These are phyloP conservation scores for Centella asiatica DNA, from an alignment of 129 eudicot species.

Conservation along the genomic window DNA sequence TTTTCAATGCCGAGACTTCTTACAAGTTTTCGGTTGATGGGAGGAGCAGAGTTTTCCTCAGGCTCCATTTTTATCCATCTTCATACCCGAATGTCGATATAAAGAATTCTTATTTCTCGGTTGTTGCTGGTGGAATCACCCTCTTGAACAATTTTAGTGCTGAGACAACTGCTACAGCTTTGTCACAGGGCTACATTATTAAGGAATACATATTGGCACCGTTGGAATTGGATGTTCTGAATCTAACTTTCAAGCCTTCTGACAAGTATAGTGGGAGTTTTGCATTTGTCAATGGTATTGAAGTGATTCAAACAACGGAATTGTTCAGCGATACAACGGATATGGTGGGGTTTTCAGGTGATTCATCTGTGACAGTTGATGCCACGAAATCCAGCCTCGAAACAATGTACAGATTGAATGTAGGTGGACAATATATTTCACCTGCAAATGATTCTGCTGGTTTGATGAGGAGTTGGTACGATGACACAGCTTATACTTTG, in stretches of 20 bases:
- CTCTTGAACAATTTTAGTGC: slow-evolving; percentile 59
- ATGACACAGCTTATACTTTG: slow-evolving; percentile 54
- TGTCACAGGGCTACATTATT: slow-evolving; percentile 54
- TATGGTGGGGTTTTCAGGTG: slow-evolving; percentile 35
- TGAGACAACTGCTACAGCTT: slow-evolving; percentile 43
- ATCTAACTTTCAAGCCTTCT: slow-evolving; percentile 42
- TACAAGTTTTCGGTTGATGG: slow-evolving; percentile 45
- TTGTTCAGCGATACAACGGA: slow-evolving; percentile 34
- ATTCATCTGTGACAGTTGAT: slow-evolving; percentile 16
- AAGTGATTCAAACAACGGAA: slow-evolving; percentile 40
- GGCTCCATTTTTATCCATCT: slow-evolving; percentile 69
- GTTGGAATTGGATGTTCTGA: slow-evolving; percentile 16
- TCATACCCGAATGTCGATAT: slow-evolving; percentile 44
- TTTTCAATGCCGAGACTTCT: slow-evolving; percentile 45
- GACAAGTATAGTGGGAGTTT: slow-evolving; percentile 30
- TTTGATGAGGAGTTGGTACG: slow-evolving; percentile 63
- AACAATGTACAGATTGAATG: slow-evolving; percentile 56
- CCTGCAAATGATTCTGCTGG: slow-evolving; percentile 56
- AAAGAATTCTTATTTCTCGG: slow-evolving; percentile 40
- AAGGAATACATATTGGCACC: slow-evolving; percentile 51
- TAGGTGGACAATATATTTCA: slow-evolving; percentile 56
- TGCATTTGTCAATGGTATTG: slow-evolving; percentile 71
- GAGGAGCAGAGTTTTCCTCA: slow-evolving; percentile 32
- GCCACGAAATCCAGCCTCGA: slow-evolving; percentile 23
- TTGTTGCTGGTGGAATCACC: slow-evolving; percentile 35